Conservation (phyloP, 2,329 filamentous ascomycete species). For the Colletotrichum orchidophilum region DNA sequence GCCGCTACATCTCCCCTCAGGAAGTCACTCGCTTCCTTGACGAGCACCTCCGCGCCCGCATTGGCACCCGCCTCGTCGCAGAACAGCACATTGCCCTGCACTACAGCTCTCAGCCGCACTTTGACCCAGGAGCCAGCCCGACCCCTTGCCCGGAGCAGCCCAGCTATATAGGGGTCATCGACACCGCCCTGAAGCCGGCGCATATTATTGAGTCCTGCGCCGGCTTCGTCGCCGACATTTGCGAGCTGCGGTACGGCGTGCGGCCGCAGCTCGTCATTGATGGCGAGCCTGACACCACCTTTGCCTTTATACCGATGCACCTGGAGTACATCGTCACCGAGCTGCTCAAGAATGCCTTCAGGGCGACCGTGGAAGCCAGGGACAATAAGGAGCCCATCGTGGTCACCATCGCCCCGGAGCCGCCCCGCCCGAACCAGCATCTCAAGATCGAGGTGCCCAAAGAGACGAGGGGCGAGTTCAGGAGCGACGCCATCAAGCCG, state of each 20-base stretch:
- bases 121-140: constrained; percentile 61
- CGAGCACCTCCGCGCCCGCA: constrained; percentile 90
- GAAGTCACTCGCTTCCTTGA: constrained; percentile 95
- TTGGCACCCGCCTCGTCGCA: constrained; percentile 91
- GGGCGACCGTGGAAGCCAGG: constrained; percentile 88
- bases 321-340: constrained; percentile 98
- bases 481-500: constrained; percentile 61
- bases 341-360: constrained; percentile 95
- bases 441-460: constrained; percentile 48
- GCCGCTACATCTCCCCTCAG: constrained; percentile 83
- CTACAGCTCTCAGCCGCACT: constrained; percentile 74
- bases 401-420: constrained; percentile 86
- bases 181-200: constrained; percentile 86
- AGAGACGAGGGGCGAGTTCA: constrained; percentile 51
- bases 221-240: constrained; percentile 92
- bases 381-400: constrained; percentile 84
- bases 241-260: constrained; percentile 93
- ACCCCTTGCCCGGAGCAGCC: constrained; percentile 61
- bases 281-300: constrained; percentile 86
- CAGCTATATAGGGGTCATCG: constrained; percentile 93
- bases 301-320: constrained; percentile 95
- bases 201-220: constrained; percentile 86
- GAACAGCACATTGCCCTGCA: constrained; percentile 97
- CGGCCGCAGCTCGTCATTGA: constrained; percentile 83
- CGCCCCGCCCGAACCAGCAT: constrained; percentile 46